Evolutionary conservation across 1,284 basidiomycete genomes (phyloP), one percentile per base, ranked within the genome.

Genomic region (Marasmius oreades): DNA sequence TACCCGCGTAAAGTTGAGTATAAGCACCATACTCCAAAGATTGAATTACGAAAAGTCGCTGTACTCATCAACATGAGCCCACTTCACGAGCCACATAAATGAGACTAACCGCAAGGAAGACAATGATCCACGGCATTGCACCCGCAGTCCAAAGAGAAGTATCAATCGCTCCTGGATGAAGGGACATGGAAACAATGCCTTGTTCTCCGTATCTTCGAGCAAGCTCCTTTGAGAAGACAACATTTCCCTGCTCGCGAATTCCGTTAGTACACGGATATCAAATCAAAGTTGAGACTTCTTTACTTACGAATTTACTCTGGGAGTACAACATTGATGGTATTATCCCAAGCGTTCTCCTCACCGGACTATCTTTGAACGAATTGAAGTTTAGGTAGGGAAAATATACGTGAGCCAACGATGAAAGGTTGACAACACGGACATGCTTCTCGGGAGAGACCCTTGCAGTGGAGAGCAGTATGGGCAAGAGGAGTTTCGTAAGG

Each of bases 291-390:
- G 14, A 26, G 18, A 14, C 65, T 34, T 50, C 24, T 20, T 1
- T 6, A 62, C 64, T 50, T 54, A 71, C 80, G 61, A 76, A 73
- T 69, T 82, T 82, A 58, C 72, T 74, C 63, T 80, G 76, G 20
- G 61, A 64, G 59, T 84, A 81, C 16, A 79, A 69, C 54, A 22
- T 55, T 55, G 53, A 23, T 55, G 37, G 36, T n/a, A 44, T 59
- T 11, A 10, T 6, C 8, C 18, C 52, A 53, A 3, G 64, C 44
- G 39, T 70, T 70, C 61, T 72, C 12, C 77, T 63, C n/a, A 62
- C 64, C 0, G 69, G 65, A 7, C 69, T 64, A 51, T 73, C 75
- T 51, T 70, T 72, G 57, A 81, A 67, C 0, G 74, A 69, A 14
- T 71, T 65, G 51, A 66, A 74, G 48, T 69, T 51, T 46, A 66